A percentile compares a stretch with the other conserved stretches of the same genome.
These are phyloP conservation scores for Parasarocladium wereldwijsianum DNA, from an alignment of 2,329 filamentous ascomycete genomes.

Conservation along the genomic window DNA sequence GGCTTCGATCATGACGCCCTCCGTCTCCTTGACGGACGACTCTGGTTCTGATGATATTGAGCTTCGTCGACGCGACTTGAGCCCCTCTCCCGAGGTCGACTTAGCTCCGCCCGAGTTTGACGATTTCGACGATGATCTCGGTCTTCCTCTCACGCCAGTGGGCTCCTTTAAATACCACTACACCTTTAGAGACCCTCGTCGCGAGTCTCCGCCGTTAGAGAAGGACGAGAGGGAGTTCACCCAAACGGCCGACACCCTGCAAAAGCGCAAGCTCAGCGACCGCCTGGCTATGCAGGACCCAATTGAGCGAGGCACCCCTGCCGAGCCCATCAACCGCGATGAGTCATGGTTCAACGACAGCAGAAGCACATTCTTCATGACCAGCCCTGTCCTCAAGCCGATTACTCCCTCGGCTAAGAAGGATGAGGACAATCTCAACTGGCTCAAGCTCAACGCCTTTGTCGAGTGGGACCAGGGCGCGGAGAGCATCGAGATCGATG, in stretches of 20 bases:
- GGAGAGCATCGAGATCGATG: slow-evolving; percentile 82
- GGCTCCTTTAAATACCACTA: slow-evolving; percentile 33
- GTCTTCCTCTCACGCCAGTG: slow-evolving; percentile 45
- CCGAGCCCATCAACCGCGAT: slow-evolving; percentile 26
- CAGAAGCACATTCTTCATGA: slow-evolving; percentile 25
- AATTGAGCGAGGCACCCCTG: slow-evolving; percentile 13
- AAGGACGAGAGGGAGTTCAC: slow-evolving; percentile 95
- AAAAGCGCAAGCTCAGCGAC: slow-evolving; percentile 44
- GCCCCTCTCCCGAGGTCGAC: slow-evolving; percentile 86
- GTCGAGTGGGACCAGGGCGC: slow-evolving; percentile 51
- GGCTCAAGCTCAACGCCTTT: slow-evolving; percentile 25
- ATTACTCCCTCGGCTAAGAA: slow-evolving; percentile 17
- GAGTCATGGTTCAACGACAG: slow-evolving; percentile 39
- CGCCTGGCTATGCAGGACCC: slow-evolving; percentile 17
- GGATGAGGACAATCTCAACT: slow-evolving; percentile 23
- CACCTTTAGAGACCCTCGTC: slow-evolving; percentile 28
- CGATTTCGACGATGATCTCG: slow-evolving; percentile 46
- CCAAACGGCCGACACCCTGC: slow-evolving; percentile 78
- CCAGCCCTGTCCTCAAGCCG: slow-evolving; percentile 37
- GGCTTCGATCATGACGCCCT: slow-evolving; percentile 60
- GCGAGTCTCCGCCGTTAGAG: slow-evolving; percentile 78
- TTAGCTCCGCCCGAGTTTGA: slow-evolving; percentile 79
- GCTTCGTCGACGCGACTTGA: slow-evolving; percentile 55
- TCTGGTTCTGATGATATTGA: slow-evolving; percentile 55
- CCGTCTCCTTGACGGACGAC: slow-evolving; percentile 47